Conservation (phyloP, 140 eudicot species). For the Cichorium intybus region DNA sequence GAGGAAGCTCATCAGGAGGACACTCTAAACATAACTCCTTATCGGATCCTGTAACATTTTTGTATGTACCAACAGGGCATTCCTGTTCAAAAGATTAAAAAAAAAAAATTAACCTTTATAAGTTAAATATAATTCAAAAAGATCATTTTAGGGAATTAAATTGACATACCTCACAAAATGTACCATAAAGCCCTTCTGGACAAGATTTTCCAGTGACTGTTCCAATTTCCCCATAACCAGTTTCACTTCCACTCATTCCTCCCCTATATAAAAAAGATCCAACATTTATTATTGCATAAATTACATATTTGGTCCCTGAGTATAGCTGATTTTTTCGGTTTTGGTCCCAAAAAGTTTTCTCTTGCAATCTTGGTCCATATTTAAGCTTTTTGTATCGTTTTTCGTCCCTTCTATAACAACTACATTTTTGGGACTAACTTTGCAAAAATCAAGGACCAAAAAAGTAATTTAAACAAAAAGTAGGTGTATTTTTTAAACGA, state of each 20-base stretch:
- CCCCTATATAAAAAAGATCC: no score
- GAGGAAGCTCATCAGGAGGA: conserved; percentile 82
- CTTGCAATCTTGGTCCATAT: no score
- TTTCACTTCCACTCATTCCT: conserved; percentile 59
- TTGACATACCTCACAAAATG: conserved; percentile 71
- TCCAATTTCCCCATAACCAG: conserved; percentile 68
- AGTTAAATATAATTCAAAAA: conserved; percentile 11
- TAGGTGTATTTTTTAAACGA: no score
- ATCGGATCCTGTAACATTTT: conserved; percentile 88
- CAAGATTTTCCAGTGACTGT: conserved; percentile 87
- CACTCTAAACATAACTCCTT: conserved; percentile 63
- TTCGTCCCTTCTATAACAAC: no score
- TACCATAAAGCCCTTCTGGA: conserved; percentile 94
- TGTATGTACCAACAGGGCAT: conserved; percentile 90
- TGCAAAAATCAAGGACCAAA: no score
- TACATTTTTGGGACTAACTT: no score
- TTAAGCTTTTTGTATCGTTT: no score
- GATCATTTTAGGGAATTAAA: conserved; percentile 3
- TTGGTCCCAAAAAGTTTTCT: no score
- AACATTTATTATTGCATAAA: no score
- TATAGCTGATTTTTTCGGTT: no score
- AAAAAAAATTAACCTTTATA: neutral
- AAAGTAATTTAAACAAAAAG: neutral
- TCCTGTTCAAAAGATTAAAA: conserved; percentile 49
- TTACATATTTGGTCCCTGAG: no score